phyloP scores from a whole-genome alignment of 495 filamentous ascomycete genomes.

The Annulohypoxylon maeteangense region DNA sequence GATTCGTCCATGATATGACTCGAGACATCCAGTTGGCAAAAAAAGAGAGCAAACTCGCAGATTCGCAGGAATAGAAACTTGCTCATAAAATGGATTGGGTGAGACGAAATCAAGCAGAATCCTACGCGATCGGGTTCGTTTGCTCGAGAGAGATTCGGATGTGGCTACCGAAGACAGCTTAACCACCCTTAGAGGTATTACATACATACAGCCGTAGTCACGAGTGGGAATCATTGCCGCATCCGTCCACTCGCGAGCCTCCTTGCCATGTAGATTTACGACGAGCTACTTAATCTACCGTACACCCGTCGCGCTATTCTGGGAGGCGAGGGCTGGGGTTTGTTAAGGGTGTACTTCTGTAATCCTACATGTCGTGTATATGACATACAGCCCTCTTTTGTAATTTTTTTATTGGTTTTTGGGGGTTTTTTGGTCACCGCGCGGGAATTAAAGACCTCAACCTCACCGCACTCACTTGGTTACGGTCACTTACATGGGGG shows the following conservation, averaged over 20 bases:
- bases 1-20: background rate
- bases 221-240: constrained; percentile 14
- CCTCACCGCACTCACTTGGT: background rate
- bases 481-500: constrained; percentile 1
- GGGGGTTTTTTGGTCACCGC: background rate
- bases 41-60: background rate
- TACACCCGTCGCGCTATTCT: constrained; percentile 13
- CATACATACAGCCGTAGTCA: constrained; percentile 1
- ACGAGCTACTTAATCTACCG: background rate
- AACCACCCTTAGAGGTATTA: constrained; percentile 2
- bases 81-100: background rate
- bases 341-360: background rate
- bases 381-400: background rate
- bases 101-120: constrained; percentile 1
- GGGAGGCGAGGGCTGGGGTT: background rate
- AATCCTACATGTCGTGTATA: background rate
- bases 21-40: background rate
- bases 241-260: background rate
- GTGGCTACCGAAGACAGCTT: constrained; percentile 28
- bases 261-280: background rate
- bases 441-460: constrained; percentile 7
- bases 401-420: background rate
- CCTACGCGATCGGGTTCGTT: background rate
- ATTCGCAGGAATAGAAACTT: constrained; percentile 2
- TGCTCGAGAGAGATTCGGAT: constrained; percentile 26